Conservation (phyloP, 352 stramenopile genomes). For the Phytophthora lateralis region DNA sequence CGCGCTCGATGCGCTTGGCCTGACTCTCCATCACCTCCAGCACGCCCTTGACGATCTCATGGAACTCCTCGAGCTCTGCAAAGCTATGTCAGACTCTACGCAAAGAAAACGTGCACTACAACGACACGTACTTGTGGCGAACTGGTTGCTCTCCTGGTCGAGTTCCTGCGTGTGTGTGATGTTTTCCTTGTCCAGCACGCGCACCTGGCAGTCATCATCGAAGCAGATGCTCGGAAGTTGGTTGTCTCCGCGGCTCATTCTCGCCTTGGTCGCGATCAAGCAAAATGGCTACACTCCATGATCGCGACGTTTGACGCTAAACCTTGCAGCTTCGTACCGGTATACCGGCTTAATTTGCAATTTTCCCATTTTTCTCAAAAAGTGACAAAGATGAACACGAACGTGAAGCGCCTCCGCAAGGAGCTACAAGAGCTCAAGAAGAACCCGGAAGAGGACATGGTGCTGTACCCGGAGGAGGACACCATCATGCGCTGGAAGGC, state of each 20-base stretch:
- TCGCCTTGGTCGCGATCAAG: neutral
- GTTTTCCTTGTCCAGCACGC: conserved; percentile 82
- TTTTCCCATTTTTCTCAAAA: no score
- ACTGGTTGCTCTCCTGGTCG: conserved; percentile 86
- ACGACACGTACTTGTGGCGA: conserved; percentile 59
- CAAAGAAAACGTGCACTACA: neutral
- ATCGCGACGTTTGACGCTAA: conserved; percentile 21
- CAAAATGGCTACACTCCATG: conserved; percentile 18
- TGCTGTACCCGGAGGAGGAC: conserved; percentile 84
- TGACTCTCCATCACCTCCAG: conserved; percentile 82
- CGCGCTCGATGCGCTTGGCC: conserved; percentile 77
- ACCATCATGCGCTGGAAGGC: conserved; percentile 87
- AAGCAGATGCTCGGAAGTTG: conserved; percentile 79
- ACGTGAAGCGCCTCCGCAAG: conserved; percentile 88
- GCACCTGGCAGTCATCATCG: conserved; percentile 81
- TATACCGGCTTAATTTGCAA: neutral
- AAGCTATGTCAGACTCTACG: neutral
- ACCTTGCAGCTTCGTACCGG: neutral
- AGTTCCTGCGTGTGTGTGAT: conserved; percentile 77
- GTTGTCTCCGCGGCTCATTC: conserved; percentile 75
- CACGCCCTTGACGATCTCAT: conserved; percentile 81
- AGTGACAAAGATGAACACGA: conserved; percentile 75
- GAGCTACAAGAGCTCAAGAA: conserved; percentile 88
- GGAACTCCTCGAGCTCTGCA: conserved; percentile 82
- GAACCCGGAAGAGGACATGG: conserved; percentile 88